Percentiles rank a stretch among this genome's conserved stretches.
These are phyloP conservation scores for Pseudognaphalium luteoalbum DNA, from an alignment of 129 eudicot species.

Conservation along the genomic window DNA sequence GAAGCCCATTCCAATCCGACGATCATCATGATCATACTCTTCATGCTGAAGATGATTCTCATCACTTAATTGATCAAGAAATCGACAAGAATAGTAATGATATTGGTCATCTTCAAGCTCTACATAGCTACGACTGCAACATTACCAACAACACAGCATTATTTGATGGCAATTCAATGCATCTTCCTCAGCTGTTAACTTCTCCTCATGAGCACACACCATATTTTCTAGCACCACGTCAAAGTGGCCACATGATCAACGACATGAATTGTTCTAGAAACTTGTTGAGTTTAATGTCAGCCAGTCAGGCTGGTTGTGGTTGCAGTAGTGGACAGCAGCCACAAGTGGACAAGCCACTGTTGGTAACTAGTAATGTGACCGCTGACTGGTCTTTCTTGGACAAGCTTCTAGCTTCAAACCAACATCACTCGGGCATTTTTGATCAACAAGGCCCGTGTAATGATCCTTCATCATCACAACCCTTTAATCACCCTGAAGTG, in stretches of 20 bases:
- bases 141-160: slow-evolving; percentile 31
- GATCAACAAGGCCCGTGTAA: slow-evolving; percentile 41
- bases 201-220: slow-evolving; percentile 21
- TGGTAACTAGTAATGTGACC: slow-evolving; percentile 23
- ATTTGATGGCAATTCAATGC: slow-evolving; percentile 55
- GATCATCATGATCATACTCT: slow-evolving; percentile 22
- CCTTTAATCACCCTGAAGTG: slow-evolving; percentile 38
- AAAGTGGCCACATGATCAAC: slow-evolving; percentile 24
- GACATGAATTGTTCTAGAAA: slow-evolving; percentile 45
- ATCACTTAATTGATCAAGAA: slow-evolving; percentile 30
- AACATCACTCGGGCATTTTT: slow-evolving; percentile 37
- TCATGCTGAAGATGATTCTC: slow-evolving; percentile 39
- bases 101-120: slow-evolving; percentile 7
- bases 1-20: slow-evolving; percentile 49
- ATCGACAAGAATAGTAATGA: not conserved
- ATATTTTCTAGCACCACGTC: slow-evolving; percentile 28
- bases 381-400: slow-evolving; percentile 86
- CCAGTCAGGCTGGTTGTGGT: slow-evolving; percentile 30
- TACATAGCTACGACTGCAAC: slow-evolving; percentile 27
- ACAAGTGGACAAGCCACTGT: slow-evolving; percentile 35
- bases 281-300: slow-evolving; percentile 53
- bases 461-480: slow-evolving; percentile 43
- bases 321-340: slow-evolving; percentile 30
- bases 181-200: slow-evolving; percentile 72
- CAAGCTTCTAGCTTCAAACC: slow-evolving; percentile 74